Evolutionary conservation across 805 yeast genomes (phyloP), one percentile per base, ranked within the genome.

Genomic region (Saccharomycopsis amapae): DNA sequence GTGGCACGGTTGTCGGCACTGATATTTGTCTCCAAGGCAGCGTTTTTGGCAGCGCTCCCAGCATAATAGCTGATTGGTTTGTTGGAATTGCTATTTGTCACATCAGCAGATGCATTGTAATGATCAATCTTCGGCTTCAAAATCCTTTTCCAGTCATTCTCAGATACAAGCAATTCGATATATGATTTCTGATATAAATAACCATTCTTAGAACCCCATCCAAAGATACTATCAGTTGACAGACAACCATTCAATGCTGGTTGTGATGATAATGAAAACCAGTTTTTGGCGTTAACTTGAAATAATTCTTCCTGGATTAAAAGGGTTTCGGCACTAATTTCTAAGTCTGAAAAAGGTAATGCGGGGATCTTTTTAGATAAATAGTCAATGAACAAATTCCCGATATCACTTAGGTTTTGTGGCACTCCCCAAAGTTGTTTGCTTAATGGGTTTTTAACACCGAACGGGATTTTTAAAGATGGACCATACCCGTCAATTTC

Each of bases 401-500:
- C 69, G 40, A 89, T 62, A 59, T 88, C 96, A 3, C 64, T 58
- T 2, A 66, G 53, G 12, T 69, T 68, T 26, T 68, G 73, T 3
- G 96, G 96, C 44, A 71, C 66, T 0, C 95, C 96, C 96, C 97
- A 89, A 17, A 78, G 68, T 44, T 75, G 76, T 42, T 73, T 67
- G 41, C 73, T 67, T 57, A 72, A 76, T 31, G 74, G 70, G 10
- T 79, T 73, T 5, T 81, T 74, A 3, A 86, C 79, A 5, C 54
- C 52, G 15, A 42, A 10, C 3, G 54, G 54, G 22, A 51, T 46
- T 58, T 89, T 89, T 56, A 93, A 73, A 2, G 84, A 77, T 0
- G 97, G 96, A 2, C 97, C 97, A 62, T 90, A 93, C 25, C 97
- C 97, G 62, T 89, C 97, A 56, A 90, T 86, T 65, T 90, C 97